Evolutionary conservation across 805 yeast species (phyloP), one percentile per base, ranked within the genome.

Genomic region (Metschnikowia vanudenii): DNA sequence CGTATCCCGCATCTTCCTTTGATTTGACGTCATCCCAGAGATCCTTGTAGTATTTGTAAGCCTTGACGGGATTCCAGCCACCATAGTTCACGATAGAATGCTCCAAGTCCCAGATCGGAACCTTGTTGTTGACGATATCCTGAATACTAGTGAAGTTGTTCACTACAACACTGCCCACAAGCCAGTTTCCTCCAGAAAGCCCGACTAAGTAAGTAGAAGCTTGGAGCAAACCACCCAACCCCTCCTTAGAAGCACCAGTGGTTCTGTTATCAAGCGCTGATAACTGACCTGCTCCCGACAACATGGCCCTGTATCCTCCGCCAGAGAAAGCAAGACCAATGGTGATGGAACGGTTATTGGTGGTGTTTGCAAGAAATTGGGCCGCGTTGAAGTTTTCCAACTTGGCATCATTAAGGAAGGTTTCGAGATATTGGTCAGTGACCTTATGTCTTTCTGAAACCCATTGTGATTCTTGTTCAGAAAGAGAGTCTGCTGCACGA

Each of bases 241-340:
- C 61, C 9, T 41, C 43, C 13, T 45, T 41, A 13, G 55, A 56
- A 2, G 61, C 63, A 5, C 62, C 63, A 13, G 46, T 37, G 2
- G 94, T 83, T 54, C 95, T 72, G 58, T 81, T 80, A 62, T 89
- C 97, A 49, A 87, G 66, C 1, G 92, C 96, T 1, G 91, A 72
- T 17, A 89, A 67, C 61, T 82, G 81, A 30, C 96, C 96, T 12
- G 96, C 96, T 2, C 96, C 96, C 47, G 75, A 68, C 37, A 89
- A 73, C 91, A 89, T 87, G 29, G 96, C 95, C 51, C 97, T 76
- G 64, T 87, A 89, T 3, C 96, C 96, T 60, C 97, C 96, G 37
- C 96, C 96, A 13, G 88, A 76, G 54, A 83, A 81, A 6, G 89
- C 73, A 18, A 71, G 46, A 4, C 81, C 90, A 36, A 85, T 69